Evolutionary conservation across 139 green algal species (phyloP).

Genomic region (Closterium sp.): DNA sequence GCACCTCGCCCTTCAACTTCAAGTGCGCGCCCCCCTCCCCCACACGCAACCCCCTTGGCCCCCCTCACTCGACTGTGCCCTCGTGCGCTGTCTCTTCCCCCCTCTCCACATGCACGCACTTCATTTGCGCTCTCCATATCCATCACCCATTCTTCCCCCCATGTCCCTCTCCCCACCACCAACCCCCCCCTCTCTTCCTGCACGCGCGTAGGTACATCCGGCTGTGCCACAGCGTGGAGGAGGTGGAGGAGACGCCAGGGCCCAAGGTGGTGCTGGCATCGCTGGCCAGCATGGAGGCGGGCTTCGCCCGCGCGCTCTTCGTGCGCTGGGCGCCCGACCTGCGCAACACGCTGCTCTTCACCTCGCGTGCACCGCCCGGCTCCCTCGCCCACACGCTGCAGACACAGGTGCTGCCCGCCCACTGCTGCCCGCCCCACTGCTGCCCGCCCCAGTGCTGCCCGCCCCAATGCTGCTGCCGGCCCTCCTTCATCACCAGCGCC

Average conservation of each 20-base stretch:
- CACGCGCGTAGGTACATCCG: constrained; percentile 55
- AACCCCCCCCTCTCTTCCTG: neutral
- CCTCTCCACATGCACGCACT: neutral
- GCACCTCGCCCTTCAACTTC: neutral
- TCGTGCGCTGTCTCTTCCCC: too few relatives aligned
- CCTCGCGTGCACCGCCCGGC: constrained; percentile 43
- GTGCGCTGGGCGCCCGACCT: constrained; percentile 74
- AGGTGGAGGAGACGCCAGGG: constrained; percentile 50
- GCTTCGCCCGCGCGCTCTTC: constrained; percentile 71
- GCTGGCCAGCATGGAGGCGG: constrained; percentile 65
- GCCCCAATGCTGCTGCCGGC: too few relatives aligned
- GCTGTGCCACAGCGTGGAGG: constrained; percentile 56
- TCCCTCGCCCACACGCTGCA: constrained; percentile 38
- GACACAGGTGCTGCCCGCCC: neutral
- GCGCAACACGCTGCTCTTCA: constrained; percentile 78
- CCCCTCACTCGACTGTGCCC: too few relatives aligned
- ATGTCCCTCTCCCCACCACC: neutral
- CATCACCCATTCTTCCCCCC: neutral
- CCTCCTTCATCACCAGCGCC: too few relatives aligned
- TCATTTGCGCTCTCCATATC: neutral
- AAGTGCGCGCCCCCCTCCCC: neutral
- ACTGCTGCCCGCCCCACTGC: too few relatives aligned
- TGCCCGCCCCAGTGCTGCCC: too few relatives aligned
- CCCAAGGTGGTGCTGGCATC: constrained; percentile 84
- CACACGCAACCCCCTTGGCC: too few relatives aligned